These are phyloP conservation scores for Apiotrichum laibachii DNA, from an alignment of 1,284 basidiomycete genomes.

Conservation along the genomic window DNA sequence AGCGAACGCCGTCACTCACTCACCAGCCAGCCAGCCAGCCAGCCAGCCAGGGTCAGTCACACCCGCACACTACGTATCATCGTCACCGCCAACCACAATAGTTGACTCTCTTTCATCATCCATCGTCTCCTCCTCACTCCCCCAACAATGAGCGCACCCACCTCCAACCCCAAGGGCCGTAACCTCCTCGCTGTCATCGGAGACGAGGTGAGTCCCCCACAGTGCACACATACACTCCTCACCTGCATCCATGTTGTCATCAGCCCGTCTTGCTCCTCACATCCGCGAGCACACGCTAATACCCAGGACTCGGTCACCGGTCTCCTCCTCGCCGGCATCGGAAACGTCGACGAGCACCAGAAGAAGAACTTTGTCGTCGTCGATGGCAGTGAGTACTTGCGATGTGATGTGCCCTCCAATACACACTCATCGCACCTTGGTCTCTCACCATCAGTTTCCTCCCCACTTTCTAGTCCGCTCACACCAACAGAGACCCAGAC, in stretches of 20 bases:
- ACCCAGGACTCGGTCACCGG: slow-evolving; percentile 89
- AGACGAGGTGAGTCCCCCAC: slow-evolving; percentile 71
- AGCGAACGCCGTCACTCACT: background rate
- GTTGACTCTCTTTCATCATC: background rate
- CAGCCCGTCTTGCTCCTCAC: background rate
- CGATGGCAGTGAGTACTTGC: slow-evolving; percentile 68
- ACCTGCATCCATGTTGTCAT: too few relatives aligned
- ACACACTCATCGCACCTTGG: background rate
- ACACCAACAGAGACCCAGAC: slow-evolving; percentile 72
- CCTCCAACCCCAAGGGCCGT: slow-evolving; percentile 64
- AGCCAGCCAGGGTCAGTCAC: too few relatives aligned
- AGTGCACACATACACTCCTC: too few relatives aligned
- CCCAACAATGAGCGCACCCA: slow-evolving; percentile 27
- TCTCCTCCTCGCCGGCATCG: slow-evolving; percentile 84
- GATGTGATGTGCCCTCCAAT: background rate
- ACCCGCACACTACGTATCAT: too few relatives aligned
- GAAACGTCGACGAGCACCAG: slow-evolving; percentile 79
- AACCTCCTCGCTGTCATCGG: slow-evolving; percentile 87
- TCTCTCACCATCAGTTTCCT: background rate
- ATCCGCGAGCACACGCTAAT: background rate
- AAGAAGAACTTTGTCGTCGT: slow-evolving; percentile 96
- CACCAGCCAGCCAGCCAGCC: too few relatives aligned
- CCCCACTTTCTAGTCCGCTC: background rate
- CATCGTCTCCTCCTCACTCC: background rate
- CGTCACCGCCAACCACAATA: background rate